A percentile compares a stretch with the other conserved stretches of the same genome.
These are phyloP conservation scores for Kwoniella shivajii DNA, from an alignment of 1,284 basidiomycete genomes.

Conservation along the genomic window DNA sequence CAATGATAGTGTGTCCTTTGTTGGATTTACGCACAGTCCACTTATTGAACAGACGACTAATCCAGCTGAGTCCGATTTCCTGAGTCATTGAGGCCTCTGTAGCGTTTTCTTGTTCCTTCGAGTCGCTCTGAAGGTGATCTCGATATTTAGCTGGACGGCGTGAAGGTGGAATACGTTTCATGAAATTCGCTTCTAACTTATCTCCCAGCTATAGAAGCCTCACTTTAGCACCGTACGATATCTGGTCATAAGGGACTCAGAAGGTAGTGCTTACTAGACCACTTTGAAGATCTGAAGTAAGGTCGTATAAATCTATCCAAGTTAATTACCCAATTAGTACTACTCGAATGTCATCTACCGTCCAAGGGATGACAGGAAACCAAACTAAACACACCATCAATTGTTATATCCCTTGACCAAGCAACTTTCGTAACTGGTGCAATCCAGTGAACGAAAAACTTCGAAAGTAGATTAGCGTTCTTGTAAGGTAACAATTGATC, in stretches of 20 bases:
- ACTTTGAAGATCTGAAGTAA: background rate
- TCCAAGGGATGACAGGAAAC: background rate
- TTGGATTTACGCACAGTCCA: background rate
- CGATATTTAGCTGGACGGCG: background rate
- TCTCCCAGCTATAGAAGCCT: background rate
- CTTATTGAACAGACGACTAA: background rate
- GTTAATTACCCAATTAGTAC: background rate
- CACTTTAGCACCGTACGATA: background rate
- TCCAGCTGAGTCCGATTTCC: background rate
- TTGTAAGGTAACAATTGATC: slow-evolving; percentile 17
- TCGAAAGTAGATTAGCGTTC: slow-evolving; percentile 20
- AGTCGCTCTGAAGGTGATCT: background rate
- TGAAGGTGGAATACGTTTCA: slow-evolving; percentile 10
- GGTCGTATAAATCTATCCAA: slow-evolving; percentile 3
- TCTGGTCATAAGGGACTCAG: background rate
- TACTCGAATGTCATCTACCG: background rate
- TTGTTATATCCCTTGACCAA: slow-evolving; percentile 26
- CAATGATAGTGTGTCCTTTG: no score
- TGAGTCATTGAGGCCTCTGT: no score
- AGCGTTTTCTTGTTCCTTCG: no score
- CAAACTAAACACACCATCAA: slow-evolving; percentile 24
- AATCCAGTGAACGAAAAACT: slow-evolving; percentile 29
- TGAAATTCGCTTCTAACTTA: slow-evolving; percentile 1
- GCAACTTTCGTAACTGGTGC: slow-evolving; percentile 30
- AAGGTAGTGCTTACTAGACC: background rate